Evolutionary conservation across 1,284 basidiomycete genomes (phyloP).

Genomic region (Cryptococcus neoformans): DNA sequence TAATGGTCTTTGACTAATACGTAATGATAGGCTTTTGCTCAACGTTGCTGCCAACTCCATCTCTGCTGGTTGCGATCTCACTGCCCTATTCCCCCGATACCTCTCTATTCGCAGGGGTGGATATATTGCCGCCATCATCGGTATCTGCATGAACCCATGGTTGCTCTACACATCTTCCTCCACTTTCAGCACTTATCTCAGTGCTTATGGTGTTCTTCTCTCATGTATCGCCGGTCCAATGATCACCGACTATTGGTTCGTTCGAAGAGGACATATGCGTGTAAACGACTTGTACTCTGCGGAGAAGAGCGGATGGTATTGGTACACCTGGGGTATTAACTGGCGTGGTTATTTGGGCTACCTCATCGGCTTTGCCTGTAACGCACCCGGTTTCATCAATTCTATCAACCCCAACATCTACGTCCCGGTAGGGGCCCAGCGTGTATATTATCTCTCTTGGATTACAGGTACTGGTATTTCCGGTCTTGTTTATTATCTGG

Average conservation of each 20-base stretch:
- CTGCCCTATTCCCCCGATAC: conserved; percentile 72
- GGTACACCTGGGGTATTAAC: conserved; percentile 72
- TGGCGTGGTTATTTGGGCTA: conserved; percentile 55
- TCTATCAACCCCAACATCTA: conserved; percentile 54
- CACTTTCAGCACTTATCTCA: conserved; percentile 77
- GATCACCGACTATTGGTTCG: conserved; percentile 77
- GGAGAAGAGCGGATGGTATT: conserved; percentile 64
- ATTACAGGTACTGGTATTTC: conserved; percentile 74
- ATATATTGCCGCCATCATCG: conserved; percentile 71
- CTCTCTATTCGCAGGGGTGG: conserved; percentile 83
- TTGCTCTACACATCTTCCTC: conserved; percentile 71
- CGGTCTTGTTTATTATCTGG: conserved; percentile 59
- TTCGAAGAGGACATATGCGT: conserved; percentile 68
- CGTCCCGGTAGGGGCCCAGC: conserved; percentile 63
- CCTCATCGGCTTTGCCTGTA: conserved; percentile 69
- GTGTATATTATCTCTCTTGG: conserved; percentile 70
- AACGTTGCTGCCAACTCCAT: conserved; percentile 84
- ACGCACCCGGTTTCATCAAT: conserved; percentile 60
- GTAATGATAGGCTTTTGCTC: conserved; percentile 23
- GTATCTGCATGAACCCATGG: conserved; percentile 68
- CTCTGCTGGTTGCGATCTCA: conserved; percentile 79
- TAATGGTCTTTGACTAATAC: not conserved
- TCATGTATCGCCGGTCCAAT: conserved; percentile 80
- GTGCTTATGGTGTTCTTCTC: conserved; percentile 62
- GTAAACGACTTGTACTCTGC: conserved; percentile 68